Conservation (phyloP, 495 filamentous ascomycete genomes). For the Penicillium malachiteum region DNA sequence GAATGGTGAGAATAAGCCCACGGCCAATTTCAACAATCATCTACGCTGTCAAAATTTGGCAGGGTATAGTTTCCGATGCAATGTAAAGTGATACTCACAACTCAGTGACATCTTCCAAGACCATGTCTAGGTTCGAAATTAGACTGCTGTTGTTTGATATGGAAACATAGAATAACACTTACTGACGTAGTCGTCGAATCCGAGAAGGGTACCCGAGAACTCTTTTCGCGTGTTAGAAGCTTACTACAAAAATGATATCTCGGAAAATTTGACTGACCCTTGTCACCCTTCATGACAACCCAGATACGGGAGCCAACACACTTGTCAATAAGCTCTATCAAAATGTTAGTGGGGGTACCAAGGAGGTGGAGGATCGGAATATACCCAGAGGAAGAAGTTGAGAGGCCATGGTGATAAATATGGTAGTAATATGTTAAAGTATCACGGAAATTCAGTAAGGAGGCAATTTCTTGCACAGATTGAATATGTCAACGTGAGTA, state of each 20-base stretch:
- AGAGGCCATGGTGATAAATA: conserved; percentile 60
- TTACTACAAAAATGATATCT: not conserved
- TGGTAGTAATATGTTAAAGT: not conserved
- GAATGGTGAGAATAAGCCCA: no score
- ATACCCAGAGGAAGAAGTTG: conserved; percentile 78
- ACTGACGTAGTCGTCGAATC: conserved; percentile 99
- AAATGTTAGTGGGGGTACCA: conserved; percentile 19
- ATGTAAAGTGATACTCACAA: conserved; percentile 60
- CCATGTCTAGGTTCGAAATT: conserved; percentile 71
- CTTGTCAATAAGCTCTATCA: conserved; percentile 92
- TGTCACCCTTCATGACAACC: conserved; percentile 99
- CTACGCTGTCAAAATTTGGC: not conserved
- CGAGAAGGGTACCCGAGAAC: conserved; percentile 88
- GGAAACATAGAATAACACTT: conserved; percentile 47
- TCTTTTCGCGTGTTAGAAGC: conserved; percentile 54
- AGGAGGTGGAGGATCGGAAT: conserved; percentile 4
- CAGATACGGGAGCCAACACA: conserved; percentile 97
- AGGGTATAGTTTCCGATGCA: not conserved
- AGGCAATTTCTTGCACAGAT: not conserved
- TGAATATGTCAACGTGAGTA: not conserved
- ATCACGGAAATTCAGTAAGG: not conserved
- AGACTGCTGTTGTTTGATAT: conserved; percentile 6
- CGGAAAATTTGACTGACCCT: conserved; percentile 55
- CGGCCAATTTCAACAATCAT: not conserved
- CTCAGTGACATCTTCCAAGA: conserved; percentile 94